Evolutionary conservation across 805 yeast species (phyloP).

Genomic region (Barnettozyma botsteinii): DNA sequence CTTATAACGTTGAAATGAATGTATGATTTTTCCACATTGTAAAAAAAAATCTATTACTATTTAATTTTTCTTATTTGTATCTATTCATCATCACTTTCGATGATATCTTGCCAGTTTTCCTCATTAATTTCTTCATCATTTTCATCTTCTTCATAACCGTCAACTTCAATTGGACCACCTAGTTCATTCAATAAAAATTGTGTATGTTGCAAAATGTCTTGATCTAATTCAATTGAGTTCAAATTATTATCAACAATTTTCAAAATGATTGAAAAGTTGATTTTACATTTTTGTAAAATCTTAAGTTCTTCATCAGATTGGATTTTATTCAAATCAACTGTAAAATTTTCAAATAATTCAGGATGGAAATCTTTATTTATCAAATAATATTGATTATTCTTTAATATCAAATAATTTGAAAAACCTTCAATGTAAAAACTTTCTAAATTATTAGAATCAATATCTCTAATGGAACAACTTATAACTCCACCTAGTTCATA

Average conservation of each 20-base stretch:
- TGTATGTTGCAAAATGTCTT: slow-evolving; percentile 54
- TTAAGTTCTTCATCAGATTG: slow-evolving; percentile 1
- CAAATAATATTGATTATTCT: slow-evolving; percentile 25
- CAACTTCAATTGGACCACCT: slow-evolving; percentile 66
- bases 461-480: slow-evolving; percentile 59
- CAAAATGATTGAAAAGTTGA: slow-evolving; percentile 11
- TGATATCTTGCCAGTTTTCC: slow-evolving; percentile 49
- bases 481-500: slow-evolving; percentile 64
- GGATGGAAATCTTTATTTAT: slow-evolving; percentile 15
- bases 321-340: slow-evolving; percentile 5
- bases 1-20: too few relatives aligned
- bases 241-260: slow-evolving; percentile 4
- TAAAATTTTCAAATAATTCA: slow-evolving; percentile 22
- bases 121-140: slow-evolving; percentile 29
- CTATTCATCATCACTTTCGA: slow-evolving; percentile 32
- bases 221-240: slow-evolving; percentile 39
- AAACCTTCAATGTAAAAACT: slow-evolving; percentile 79
- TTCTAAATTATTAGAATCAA: slow-evolving; percentile 82
- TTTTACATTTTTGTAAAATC: slow-evolving; percentile 4
- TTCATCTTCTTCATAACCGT: slow-evolving; percentile 42
- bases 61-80: not conserved
- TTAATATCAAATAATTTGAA: slow-evolving; percentile 51
- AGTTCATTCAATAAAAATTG: slow-evolving; percentile 43
- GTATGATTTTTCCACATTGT: not conserved
- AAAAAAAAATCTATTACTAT: too few relatives aligned